Base-by-base conservation (phyloP, 257 asterid genomes). In the Nicotiana sylvestris region DNA sequence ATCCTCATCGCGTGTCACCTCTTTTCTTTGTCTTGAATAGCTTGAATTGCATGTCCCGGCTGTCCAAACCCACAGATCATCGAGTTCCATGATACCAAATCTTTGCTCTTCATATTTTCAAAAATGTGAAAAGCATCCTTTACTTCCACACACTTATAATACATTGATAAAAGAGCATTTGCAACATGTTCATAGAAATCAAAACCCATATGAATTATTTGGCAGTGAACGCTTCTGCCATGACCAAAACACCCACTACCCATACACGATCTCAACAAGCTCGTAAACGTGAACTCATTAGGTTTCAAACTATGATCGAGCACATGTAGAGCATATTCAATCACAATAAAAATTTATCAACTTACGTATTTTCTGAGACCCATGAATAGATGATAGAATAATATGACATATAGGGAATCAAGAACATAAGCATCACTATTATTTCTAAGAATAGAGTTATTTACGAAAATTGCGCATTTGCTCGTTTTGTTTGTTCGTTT, bases 91-190 rank as follows among this genome's bases (percentile, higher is more conserved):
- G 21, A 21, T 21, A 21, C 21, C 21, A 21, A 21, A 21, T 21
- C 21, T 21, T 21, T 21, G 21, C 21, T 21, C 21, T 21, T 21
- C 21, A 21, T 21, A 21, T 21, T 21, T 21, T 21, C 21, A 21
- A 21, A 21, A 21, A 21, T 21, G 89, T 21, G 21, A 21, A 21
- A 33, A 60, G 88, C 87, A 58, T 83, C 91, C 21, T 82, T 67
- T 49, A 88, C 70, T 12, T 62, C 79, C 43, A 88, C 91, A 49
- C 89, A 84, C 56, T 88, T 88, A 66, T 81, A 80, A 76, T 88
- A 86, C 89, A 84, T 86, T 9, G 89, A 84, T 27, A 88, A 77
- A 21, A 88, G 85, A 1, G 88, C 84, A 84, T 88, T 88, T 2
- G 76, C 76, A 53, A 84, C 51, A 39, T 80, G 85, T 2, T 70